A percentile compares a stretch with the other conserved stretches of the same genome.
Conservation (phyloP, 352 stramenopile genomes). For the Phytophthora crassamura region DNA sequence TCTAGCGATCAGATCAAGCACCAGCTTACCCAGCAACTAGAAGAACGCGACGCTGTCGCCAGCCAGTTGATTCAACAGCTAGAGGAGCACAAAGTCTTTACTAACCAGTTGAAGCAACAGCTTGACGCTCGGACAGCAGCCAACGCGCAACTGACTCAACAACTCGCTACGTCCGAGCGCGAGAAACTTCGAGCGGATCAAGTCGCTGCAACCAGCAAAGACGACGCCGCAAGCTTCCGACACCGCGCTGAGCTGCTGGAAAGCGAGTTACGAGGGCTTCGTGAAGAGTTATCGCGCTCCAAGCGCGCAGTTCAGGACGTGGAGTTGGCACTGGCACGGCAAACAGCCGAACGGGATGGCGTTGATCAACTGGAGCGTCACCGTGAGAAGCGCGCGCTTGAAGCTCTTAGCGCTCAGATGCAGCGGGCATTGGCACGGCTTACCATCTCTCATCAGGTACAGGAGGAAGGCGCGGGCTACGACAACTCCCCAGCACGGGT, state of each 20-base stretch:
- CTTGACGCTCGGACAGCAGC: slow-evolving; percentile 29
- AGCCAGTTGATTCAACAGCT: slow-evolving; percentile 32
- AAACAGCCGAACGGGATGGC: slow-evolving; percentile 45
- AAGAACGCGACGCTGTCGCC: no score
- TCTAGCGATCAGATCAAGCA: background rate
- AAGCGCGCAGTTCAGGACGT: slow-evolving; percentile 31
- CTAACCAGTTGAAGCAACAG: slow-evolving; percentile 33
- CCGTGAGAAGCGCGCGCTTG: slow-evolving; percentile 54
- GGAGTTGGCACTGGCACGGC: slow-evolving; percentile 23
- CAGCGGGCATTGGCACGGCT: slow-evolving; percentile 60
- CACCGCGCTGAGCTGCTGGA: slow-evolving; percentile 30
- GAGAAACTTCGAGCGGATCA: slow-evolving; percentile 35
- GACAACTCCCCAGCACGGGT: slow-evolving; percentile 38
- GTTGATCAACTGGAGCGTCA: slow-evolving; percentile 43
- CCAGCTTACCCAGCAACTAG: slow-evolving; percentile 20
- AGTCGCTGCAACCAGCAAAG: slow-evolving; percentile 15
- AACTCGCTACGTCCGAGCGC: slow-evolving; percentile 28
- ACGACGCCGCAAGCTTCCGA: slow-evolving; percentile 19
- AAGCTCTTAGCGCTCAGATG: slow-evolving; percentile 57
- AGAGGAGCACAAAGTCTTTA: slow-evolving; percentile 3
- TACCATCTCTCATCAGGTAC: slow-evolving; percentile 53
- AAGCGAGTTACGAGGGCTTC: slow-evolving; percentile 17
- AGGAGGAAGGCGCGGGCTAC: slow-evolving; percentile 43
- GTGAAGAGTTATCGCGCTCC: slow-evolving; percentile 29
- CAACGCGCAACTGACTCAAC: slow-evolving; percentile 38